A percentile compares a stretch with the other conserved stretches of the same genome.
phyloP scores from a whole-genome alignment of 495 filamentous ascomycete species.

The Penicillium cataractarum region DNA sequence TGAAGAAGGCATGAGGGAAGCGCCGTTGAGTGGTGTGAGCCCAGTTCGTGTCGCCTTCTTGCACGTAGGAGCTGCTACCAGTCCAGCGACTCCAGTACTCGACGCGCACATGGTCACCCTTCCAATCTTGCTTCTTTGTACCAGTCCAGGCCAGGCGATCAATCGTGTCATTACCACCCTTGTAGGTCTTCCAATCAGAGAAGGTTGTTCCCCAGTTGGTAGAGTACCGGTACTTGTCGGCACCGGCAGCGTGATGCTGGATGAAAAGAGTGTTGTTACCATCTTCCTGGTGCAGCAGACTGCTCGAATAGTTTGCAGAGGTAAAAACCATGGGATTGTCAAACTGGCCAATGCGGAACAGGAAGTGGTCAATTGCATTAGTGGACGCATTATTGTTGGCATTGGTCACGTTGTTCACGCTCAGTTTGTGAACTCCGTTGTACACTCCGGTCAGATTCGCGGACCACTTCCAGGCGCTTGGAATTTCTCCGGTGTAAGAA shows the following conservation, averaged over 20 bases:
- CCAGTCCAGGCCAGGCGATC: conserved; percentile 58
- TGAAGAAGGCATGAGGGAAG: conserved; percentile 66
- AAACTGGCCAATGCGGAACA: conserved; percentile 58
- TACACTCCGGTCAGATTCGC: conserved; percentile 59
- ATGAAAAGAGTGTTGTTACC: conserved; percentile 50
- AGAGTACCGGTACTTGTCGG: conserved; percentile 65
- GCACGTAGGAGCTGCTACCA: conserved; percentile 65
- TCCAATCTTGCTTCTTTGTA: conserved; percentile 63
- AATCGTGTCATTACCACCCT: conserved; percentile 50
- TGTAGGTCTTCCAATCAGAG: conserved; percentile 62
- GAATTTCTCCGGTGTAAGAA: conserved; percentile 51
- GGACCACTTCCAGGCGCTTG: conserved; percentile 55
- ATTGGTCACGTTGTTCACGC: conserved; percentile 58
- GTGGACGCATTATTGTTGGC: conserved; percentile 37
- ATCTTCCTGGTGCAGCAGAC: conserved; percentile 46
- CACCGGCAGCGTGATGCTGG: conserved; percentile 64
- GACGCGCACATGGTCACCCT: conserved; percentile 65
- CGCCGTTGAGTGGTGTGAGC: conserved; percentile 41
- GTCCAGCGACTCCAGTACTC: conserved; percentile 69
- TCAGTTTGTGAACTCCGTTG: conserved; percentile 66
- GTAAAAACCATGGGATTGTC: conserved; percentile 64
- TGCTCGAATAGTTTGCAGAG: conserved; percentile 60
- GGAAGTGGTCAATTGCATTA: conserved; percentile 55
- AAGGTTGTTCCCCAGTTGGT: conserved; percentile 63
- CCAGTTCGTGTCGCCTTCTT: conserved; percentile 60